Base-by-base conservation (phyloP, 2,329 filamentous ascomycete species). In the Pseudopyricularia cyperi region DNA sequence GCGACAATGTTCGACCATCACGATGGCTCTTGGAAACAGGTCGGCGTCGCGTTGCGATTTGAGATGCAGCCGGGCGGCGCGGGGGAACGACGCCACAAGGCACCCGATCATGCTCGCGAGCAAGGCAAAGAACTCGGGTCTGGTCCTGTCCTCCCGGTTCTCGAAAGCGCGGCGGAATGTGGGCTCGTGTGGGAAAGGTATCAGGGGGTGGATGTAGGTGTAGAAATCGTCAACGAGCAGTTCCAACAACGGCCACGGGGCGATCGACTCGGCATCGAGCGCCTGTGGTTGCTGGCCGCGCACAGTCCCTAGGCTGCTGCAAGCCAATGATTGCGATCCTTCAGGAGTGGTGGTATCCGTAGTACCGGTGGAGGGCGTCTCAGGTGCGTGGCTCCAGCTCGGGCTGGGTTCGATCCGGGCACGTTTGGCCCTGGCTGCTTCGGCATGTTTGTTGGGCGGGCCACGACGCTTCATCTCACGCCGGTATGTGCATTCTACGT, bases 161-260 rank as follows among this genome's bases (percentile, higher is more conserved):
- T 74, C 73, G 63, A 88, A 86, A 1, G 80, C 80, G 55, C 80
- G 76, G 22, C 85, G 77, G 63, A 90, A 89, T 4, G 83, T 85
- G 0, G 85, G 84, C 62, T 89, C 84, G 64, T 90, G 86, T 0
- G 86, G 86, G 53, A 90, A 89, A 0, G 86, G 86, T 53, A 79
- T 79, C 8, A 90, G 73, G 1, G 86, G 86, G 59, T 89, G 84
- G 51, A 89, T 83, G 63, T 89, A 89, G 17, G 83, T 88, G 67
- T 89, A 90, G 73, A 87, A 90, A 68, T 90, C 86, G 63, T 89
- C 83, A 53, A 90, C 77, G 15, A 89, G 72, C 2, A 83, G 73
- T 59, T 84, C 76, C 51, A 90, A 69, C 11, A 83, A 79, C 7
- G 79, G 76, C 64, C 83, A 73, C 0, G 85, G 82, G 39, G 83